Percentiles rank a stretch among this genome's conserved stretches.
phyloP scores from a whole-genome alignment of 163 green algal genomes.

The Picocystis sp. region DNA sequence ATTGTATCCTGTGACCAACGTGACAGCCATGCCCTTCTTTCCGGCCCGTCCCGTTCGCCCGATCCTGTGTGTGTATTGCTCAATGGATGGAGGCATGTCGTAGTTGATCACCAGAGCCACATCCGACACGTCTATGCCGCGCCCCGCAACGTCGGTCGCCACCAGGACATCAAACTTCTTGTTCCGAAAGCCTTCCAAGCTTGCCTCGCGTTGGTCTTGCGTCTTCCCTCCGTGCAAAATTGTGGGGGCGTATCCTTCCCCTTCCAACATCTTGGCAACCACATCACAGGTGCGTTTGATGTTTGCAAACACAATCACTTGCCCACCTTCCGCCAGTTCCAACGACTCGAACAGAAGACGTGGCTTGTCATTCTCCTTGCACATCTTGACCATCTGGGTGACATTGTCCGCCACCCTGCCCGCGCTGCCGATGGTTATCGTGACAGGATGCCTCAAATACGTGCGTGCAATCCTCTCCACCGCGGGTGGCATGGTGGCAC shows the following conservation, averaged over 20 bases:
- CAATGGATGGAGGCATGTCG: slow-evolving; percentile 88
- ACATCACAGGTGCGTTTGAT: slow-evolving; percentile 68
- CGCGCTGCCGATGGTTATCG: slow-evolving; percentile 78
- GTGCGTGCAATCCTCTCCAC: slow-evolving; percentile 88
- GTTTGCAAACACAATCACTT: slow-evolving; percentile 96
- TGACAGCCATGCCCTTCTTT: slow-evolving; percentile 66
- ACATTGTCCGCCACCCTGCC: slow-evolving; percentile 76
- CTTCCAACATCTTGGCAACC: slow-evolving; percentile 45
- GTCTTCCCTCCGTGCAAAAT: slow-evolving; percentile 82
- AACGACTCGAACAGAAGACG: slow-evolving; percentile 6
- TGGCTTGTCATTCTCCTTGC: slow-evolving; percentile 81
- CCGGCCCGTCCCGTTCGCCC: slow-evolving; percentile 76
- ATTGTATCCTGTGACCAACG: slow-evolving; percentile 69
- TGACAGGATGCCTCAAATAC: slow-evolving; percentile 71
- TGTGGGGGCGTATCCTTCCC: slow-evolving; percentile 43
- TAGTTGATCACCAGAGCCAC: slow-evolving; percentile 95
- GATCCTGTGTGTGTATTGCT: slow-evolving; percentile 97
- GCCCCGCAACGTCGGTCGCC: slow-evolving; percentile 91
- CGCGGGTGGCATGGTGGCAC: slow-evolving; percentile 65
- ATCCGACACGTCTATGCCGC: slow-evolving; percentile 71
- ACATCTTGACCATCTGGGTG: slow-evolving; percentile 50
- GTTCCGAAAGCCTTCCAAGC: slow-evolving; percentile 56
- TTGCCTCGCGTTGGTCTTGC: slow-evolving; percentile 74
- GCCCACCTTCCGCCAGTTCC: slow-evolving; percentile 17
- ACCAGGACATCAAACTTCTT: slow-evolving; percentile 85